A percentile compares a stretch with the other conserved stretches of the same genome.
These are phyloP conservation scores for Trichopus zeylanicus DNA, from an alignment of 116 monocot genomes.

Conservation along the genomic window DNA sequence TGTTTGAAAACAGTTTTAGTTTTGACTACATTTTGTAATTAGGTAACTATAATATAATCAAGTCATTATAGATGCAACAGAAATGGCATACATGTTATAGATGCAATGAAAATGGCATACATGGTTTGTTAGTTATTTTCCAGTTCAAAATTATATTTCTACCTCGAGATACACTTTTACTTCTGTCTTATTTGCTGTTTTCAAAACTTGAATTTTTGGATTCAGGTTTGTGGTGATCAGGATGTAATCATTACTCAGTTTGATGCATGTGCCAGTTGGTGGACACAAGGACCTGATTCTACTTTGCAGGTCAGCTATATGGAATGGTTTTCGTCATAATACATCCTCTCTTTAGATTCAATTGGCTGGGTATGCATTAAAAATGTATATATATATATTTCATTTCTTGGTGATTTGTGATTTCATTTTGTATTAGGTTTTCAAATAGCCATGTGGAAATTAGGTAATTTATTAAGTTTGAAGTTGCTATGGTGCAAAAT, in stretches of 20 bases:
- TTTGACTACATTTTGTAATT: no score
- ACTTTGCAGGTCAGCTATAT: slow-evolving; percentile 57
- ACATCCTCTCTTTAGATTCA: no score
- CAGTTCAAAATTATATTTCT: background rate
- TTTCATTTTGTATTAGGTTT: no score
- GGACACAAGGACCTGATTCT: slow-evolving; percentile 98
- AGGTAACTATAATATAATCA: no score
- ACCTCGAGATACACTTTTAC: background rate
- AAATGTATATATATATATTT: no score
- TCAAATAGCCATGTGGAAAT: background rate
- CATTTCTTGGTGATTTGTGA: no score
- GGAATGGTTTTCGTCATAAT: no score
- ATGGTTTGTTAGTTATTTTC: background rate
- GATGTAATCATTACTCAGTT: slow-evolving; percentile 75
- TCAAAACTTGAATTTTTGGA: slow-evolving; percentile 3
- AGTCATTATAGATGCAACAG: no score
- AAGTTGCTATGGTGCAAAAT: background rate
- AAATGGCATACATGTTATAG: no score
- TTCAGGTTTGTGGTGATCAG: slow-evolving; percentile 32
- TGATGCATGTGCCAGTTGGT: slow-evolving; percentile 99
- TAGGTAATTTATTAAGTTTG: background rate
- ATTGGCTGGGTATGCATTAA: no score
- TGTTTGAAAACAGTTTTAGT: slow-evolving; percentile 2
- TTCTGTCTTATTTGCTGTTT: background rate
- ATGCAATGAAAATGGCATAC: background rate